Evolutionary conservation across 2,329 filamentous ascomycete species (phyloP), one percentile per base, ranked within the genome.

Genomic region (Fusarium domesticum): DNA sequence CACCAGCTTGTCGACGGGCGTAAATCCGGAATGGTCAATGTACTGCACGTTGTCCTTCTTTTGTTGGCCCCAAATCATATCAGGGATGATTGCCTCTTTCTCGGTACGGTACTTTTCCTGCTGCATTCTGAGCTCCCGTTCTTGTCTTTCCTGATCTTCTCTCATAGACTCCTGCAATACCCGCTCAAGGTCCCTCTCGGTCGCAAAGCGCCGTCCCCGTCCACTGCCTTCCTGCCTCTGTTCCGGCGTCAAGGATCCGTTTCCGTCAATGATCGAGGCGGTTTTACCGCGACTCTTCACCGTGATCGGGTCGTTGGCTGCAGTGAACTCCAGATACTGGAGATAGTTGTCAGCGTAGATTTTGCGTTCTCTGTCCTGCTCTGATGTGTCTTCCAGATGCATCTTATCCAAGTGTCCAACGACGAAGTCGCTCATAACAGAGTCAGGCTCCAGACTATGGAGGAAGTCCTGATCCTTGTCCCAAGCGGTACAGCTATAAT

Each of bases 11-110:
- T 85, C 80, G 16, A 84, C 76, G 17, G 81, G 75, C 17, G 85
- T 73, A 35, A 78, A 76, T 23, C 85, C 84, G 12, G 84, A 83
- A 4, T 71, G 78, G 62, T 92, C 85, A 34, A 77, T 72, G 56
- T 83, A 90, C 37, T 76, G 71, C 16, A 73, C 73, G 40, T 76
- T 73, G 31, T 78, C 67, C 40, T 77, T 78, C 48, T 86, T 79
- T 41, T 83, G 75, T 8, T 75, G 70, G 7, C 76, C 77, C 70
- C 81, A 81, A 48, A 82, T 77, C 76, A 89, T 85, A 44, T 81
- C 73, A 0, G 87, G 87, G 37, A 92, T 81, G 4, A 77, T 74
- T 0, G 88, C 88, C 63, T 92, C 88, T 60, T 87, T 89, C 35
- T 87, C 84, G 51, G 80, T 85, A 48, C 87, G 84, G 46, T 84